Evolutionary conservation across 306 rosid species (phyloP), one percentile per base, ranked within the genome.

Genomic region (Acacia confusa): DNA sequence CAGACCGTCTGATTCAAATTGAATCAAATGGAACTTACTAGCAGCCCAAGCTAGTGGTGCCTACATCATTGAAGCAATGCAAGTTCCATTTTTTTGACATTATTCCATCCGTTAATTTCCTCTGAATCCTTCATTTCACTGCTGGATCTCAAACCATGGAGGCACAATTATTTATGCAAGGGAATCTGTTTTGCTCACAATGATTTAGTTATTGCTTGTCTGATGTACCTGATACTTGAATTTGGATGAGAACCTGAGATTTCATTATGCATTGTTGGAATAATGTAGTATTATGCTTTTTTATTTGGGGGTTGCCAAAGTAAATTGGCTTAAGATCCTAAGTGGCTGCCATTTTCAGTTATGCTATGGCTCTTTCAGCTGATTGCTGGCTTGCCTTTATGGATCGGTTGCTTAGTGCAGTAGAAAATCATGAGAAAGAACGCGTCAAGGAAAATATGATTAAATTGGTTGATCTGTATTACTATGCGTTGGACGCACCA

Each of bases 401-500:
- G 95, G 98, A 92, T 77, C 87, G 86, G 7, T 66, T 85, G 14
- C 82, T 52, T 22, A 52, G 24, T 27, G 34, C 22, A 1, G 73
- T 61, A 5, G 92, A 89, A 70, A 85, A 13, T 13, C 84, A 75
- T 4, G 87, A 91, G 77, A 84, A 45, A 82, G 73, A 72, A 28
- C 15, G 2, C 9, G 40, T 89, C 61, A 86, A 70, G 71, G 70
- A 75, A 19, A 91, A 91, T 34, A 86, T 95, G 15, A 74, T 86
- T 52, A 72, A 79, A 77, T 71, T 95, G 82, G 63, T 90, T 75
- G 88, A 95, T 74, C 82, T 87, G 53, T 95, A 89, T 71, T 91
- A 95, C 48, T 85, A 83, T 41, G 98, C 97, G 72, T 40, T 92
- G 48, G 97, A 94, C 68, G 97, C 97, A 34, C 91, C 95, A 0